Base-by-base conservation (phyloP, 805 yeast genomes). In the Candida dajiaensis region DNA sequence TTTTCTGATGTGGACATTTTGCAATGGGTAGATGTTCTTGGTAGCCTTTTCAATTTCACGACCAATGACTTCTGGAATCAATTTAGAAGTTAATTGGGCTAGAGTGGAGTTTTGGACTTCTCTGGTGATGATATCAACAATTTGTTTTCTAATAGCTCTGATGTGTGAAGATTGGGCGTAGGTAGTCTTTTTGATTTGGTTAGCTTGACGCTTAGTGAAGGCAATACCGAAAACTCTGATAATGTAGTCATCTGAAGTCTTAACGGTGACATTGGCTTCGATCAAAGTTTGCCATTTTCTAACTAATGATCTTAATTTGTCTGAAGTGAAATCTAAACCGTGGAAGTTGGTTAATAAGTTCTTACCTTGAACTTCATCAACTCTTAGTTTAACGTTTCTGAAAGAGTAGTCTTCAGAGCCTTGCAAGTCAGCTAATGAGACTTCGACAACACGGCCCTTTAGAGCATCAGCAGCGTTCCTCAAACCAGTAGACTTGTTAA, bases 271-370 rank as follows among this genome's bases (percentile, higher is more conserved):
- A 71, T 87, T 86, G 68, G 96, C 94, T 80, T 89, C 97, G 64
- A 89, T 94, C 73, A 89, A 80, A 59, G 96, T 83, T 81, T 89
- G 97, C 97, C 97, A 89, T 76, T 89, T 89, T 82, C 96, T 87
- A 57, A 89, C 97, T 72, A 89, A 81, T 48, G 96, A 89, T 78
- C 95, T 86, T 70, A 89, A 78, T 80, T 89, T 89, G 79, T 89
- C 97, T 58, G 94, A 78, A 67, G 97, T 89, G 83, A 89, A 89
- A 18, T 89, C 95, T 75, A 90, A 76, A 68, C 97, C 98, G 81
- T 90, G 97, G 94, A 90, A 90, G 92, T 90, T 90, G 80, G 98
- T 90, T 72, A 90, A 81, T 69, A 90, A 81, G 84, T 89, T 89
- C 80, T 89, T 88, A 78, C 97, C 97, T 79, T 90, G 97, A 65